phyloP scores from a whole-genome alignment of 805 yeast species.

The Wickerhamomyces bisporus region DNA sequence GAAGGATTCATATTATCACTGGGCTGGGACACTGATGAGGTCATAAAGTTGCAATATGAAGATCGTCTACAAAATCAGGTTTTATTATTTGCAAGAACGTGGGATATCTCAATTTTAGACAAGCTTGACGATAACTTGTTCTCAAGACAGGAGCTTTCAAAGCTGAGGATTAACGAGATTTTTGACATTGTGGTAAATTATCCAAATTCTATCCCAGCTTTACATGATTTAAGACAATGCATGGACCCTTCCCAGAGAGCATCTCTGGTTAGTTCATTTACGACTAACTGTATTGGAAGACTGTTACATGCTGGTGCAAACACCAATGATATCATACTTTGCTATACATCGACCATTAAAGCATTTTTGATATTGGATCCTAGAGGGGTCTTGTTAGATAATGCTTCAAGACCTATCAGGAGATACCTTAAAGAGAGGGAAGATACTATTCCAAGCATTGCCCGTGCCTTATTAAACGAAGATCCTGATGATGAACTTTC shows the following conservation, averaged over 20 bases:
- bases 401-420: constrained; percentile 72
- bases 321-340: constrained; percentile 65
- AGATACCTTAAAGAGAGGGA: constrained; percentile 63
- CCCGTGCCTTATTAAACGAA: constrained; percentile 58
- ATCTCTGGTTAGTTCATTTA: constrained; percentile 46
- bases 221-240: constrained; percentile 54
- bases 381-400: constrained; percentile 74
- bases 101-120: constrained; percentile 15
- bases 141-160: constrained; percentile 11
- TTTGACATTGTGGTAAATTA: constrained; percentile 50
- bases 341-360: constrained; percentile 66
- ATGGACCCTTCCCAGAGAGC: constrained; percentile 47
- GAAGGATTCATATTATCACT: constrained; percentile 13
- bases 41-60: constrained; percentile 9
- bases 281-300: constrained; percentile 34
- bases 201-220: constrained; percentile 48
- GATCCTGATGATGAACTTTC: constrained; percentile 29
- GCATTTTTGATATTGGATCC: constrained; percentile 79
- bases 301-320: constrained; percentile 77
- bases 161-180: constrained; percentile 52
- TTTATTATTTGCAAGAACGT: constrained; percentile 7
- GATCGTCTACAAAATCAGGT: constrained; percentile 3
- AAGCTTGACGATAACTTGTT: constrained; percentile 7
- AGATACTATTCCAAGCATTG: constrained; percentile 67
- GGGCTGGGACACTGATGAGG: constrained; percentile 16